phyloP scores from a whole-genome alignment of 108 stramenopile species.

The Cyclotella distinguenda region DNA sequence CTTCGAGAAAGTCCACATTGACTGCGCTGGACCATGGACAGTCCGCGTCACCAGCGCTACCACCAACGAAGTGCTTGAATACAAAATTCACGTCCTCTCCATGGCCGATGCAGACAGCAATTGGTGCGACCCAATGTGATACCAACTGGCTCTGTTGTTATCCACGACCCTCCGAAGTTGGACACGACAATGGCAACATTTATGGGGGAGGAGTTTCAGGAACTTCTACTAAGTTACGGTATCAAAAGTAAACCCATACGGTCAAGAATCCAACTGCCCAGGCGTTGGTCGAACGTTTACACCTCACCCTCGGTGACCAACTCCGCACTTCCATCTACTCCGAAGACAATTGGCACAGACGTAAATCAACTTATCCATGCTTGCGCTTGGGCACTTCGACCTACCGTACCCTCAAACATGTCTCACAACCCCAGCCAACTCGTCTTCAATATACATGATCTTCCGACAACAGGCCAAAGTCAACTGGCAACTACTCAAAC shows the following conservation, averaged over 20 bases:
- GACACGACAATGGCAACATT: slow-evolving; percentile 56
- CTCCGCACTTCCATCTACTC: slow-evolving; percentile 6
- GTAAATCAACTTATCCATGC: slow-evolving; percentile 11
- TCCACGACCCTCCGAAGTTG: slow-evolving; percentile 27
- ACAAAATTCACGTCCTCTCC: neutral
- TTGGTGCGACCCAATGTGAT: neutral
- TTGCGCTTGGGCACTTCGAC: neutral
- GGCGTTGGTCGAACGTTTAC: slow-evolving; percentile 47
- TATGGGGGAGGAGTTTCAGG: slow-evolving; percentile 45
- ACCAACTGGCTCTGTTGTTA: slow-evolving; percentile 46
- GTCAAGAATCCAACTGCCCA: slow-evolving; percentile 50
- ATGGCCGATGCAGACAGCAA: neutral
- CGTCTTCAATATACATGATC: slow-evolving; percentile 2
- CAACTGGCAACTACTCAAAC: slow-evolving; percentile 13
- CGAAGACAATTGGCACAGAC: neutral
- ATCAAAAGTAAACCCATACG: slow-evolving; percentile 35
- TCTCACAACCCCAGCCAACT: slow-evolving; percentile 9
- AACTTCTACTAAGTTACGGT: slow-evolving; percentile 17
- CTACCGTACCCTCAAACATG: neutral
- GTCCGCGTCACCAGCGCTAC: neutral
- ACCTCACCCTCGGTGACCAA: slow-evolving; percentile 17
- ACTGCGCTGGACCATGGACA: slow-evolving; percentile 14
- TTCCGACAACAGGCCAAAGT: slow-evolving; percentile 8
- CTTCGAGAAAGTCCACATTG: slow-evolving; percentile 7
- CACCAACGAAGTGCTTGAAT: neutral